phyloP scores from a whole-genome alignment of 202 grass and related monocot species.

The Zoysia matrella region DNA sequence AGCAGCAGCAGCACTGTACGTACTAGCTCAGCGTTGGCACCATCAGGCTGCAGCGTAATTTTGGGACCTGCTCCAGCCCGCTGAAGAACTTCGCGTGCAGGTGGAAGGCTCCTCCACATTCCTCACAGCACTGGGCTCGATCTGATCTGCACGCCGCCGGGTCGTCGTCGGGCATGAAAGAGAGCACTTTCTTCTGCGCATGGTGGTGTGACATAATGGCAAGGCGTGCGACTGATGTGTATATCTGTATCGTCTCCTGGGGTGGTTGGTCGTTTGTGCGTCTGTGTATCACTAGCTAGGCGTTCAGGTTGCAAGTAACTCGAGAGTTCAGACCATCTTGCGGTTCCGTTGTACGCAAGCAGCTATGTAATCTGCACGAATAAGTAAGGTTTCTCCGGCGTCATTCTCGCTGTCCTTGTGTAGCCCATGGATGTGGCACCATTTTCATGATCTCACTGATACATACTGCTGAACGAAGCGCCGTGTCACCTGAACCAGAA shows the following conservation, averaged over 20 bases:
- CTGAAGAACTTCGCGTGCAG: conserved; percentile 22
- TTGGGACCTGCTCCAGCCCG: too few species aligned
- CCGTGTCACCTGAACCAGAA: too few species aligned
- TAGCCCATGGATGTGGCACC: too few species aligned
- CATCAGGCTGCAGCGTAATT: too few species aligned
- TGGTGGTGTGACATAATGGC: conserved; percentile 55
- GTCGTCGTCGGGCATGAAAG: not conserved
- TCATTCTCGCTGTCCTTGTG: not conserved
- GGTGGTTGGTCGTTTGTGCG: conserved; percentile 1
- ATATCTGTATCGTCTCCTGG: conserved; percentile 10
- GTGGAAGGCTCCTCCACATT: conserved; percentile 76
- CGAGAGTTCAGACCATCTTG: conserved; percentile 8
- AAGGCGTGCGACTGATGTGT: conserved; percentile 20
- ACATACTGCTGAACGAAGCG: too few species aligned
- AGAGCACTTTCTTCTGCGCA: conserved; percentile 2
- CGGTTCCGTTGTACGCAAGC: not conserved
- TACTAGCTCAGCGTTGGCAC: too few species aligned
- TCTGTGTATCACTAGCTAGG: not conserved
- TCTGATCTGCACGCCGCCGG: not conserved
- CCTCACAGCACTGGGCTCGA: conserved; percentile 45
- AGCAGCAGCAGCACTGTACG: too few species aligned
- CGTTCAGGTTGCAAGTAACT: conserved; percentile 12
- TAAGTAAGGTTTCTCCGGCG: not conserved
- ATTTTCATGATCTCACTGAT: too few species aligned
- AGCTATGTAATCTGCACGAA: conserved; percentile 1